A percentile compares a stretch with the other conserved stretches of the same genome.
phyloP scores from a whole-genome alignment of 2,329 filamentous ascomycete genomes.

The Neofusicoccum umdonicola region DNA sequence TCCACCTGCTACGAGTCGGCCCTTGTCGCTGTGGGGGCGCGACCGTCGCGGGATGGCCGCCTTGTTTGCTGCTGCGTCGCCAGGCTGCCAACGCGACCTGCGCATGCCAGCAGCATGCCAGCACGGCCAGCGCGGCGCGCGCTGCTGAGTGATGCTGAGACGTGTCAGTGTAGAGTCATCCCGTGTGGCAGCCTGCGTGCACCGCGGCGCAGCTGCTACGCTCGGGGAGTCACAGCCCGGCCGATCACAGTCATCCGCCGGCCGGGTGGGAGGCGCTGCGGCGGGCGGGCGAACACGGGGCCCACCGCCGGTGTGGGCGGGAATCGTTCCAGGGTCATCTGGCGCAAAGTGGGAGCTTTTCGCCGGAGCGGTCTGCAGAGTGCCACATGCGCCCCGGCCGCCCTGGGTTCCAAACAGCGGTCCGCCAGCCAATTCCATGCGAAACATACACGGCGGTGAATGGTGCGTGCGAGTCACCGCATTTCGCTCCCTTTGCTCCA shows the following conservation, averaged over 20 bases:
- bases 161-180: not conserved
- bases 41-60: not conserved
- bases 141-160: constrained; percentile 1
- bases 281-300: not conserved
- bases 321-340: not conserved
- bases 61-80: not conserved
- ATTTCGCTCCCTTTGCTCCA: not conserved
- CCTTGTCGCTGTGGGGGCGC: no score
- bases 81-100: not conserved
- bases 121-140: not conserved
- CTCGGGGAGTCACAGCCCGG: not conserved
- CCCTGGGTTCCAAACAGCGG: not conserved
- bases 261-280: not conserved
- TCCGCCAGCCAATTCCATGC: not conserved
- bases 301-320: not conserved
- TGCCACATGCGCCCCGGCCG: not conserved
- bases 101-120: not conserved
- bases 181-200: not conserved
- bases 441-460: not conserved
- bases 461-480: not conserved
- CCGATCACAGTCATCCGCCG: not conserved
- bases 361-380: not conserved
- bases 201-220: not conserved
- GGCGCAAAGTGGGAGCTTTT: not conserved
- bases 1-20: no score